phyloP scores from a whole-genome alignment of 495 filamentous ascomycete species.

The Cercophora samala region DNA sequence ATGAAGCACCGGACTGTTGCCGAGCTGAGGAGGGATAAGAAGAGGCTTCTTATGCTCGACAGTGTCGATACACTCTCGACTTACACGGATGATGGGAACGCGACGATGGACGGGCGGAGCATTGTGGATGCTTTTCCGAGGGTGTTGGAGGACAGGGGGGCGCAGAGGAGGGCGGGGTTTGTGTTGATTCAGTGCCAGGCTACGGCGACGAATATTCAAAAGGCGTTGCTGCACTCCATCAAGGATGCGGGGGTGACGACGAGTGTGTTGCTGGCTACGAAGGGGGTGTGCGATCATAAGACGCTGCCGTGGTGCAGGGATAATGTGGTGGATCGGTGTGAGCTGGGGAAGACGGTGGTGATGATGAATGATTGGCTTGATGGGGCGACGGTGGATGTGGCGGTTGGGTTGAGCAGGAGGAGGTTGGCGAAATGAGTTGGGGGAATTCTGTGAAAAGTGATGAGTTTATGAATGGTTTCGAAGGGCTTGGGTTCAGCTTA shows the following conservation, averaged over 20 bases:
- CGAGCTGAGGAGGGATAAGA: slow-evolving; percentile 39
- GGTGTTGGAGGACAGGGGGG: slow-evolving; percentile 34
- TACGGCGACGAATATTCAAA: slow-evolving; percentile 49
- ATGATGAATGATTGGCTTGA: slow-evolving; percentile 58
- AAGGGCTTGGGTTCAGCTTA: too few species aligned
- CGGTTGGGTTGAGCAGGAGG: slow-evolving; percentile 42
- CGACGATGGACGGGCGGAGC: slow-evolving; percentile 46
- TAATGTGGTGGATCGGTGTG: slow-evolving; percentile 38
- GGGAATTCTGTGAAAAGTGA: not conserved
- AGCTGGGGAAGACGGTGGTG: slow-evolving; percentile 41
- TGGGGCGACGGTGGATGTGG: slow-evolving; percentile 50
- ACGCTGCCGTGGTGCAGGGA: slow-evolving; percentile 49
- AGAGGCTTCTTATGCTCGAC: slow-evolving; percentile 48
- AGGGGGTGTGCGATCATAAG: slow-evolving; percentile 50
- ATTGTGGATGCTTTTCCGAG: slow-evolving; percentile 44
- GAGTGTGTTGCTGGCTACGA: slow-evolving; percentile 48
- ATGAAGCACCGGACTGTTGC: slow-evolving; percentile 37
- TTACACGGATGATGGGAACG: slow-evolving; percentile 52
- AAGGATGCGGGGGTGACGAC: slow-evolving; percentile 41
- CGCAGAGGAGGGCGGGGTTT: slow-evolving; percentile 40
- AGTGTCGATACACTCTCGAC: slow-evolving; percentile 46
- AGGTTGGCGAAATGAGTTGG: slow-evolving; percentile 33
- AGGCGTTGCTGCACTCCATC: slow-evolving; percentile 47
- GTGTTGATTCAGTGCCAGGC: slow-evolving; percentile 55
- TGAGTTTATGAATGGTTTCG: not conserved